phyloP scores from a whole-genome alignment of 23 red algal species.

The Gracilariopsis chorda region DNA sequence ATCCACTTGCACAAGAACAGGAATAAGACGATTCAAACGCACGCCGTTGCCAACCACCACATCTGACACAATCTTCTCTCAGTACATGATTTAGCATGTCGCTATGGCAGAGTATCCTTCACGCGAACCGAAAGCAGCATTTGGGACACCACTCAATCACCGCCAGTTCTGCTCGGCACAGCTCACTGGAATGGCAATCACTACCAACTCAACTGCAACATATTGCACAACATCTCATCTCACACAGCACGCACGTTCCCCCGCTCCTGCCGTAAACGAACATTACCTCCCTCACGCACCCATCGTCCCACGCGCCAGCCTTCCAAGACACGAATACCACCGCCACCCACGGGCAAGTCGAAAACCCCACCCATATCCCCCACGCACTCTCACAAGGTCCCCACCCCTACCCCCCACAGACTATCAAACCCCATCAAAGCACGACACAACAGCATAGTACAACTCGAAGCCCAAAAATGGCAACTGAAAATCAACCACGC shows the following conservation, averaged over 20 bases:
- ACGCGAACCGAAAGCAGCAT: not conserved
- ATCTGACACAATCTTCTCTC: not conserved
- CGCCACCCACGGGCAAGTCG: not conserved
- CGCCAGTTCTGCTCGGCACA: not conserved
- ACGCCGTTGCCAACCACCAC: not conserved
- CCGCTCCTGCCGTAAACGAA: too few relatives aligned
- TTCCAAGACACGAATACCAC: not conserved
- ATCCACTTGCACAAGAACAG: too few relatives aligned
- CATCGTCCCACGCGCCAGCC: too few relatives aligned
- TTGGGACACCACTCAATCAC: not conserved
- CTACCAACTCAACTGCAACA: not conserved
- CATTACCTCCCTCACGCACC: too few relatives aligned
- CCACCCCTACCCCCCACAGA: too few relatives aligned
- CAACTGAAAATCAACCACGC: not conserved
- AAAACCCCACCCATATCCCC: too few relatives aligned
- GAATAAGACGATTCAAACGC: too few relatives aligned
- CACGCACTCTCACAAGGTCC: too few relatives aligned
- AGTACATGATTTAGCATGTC: not conserved
- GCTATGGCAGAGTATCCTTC: not conserved
- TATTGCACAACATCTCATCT: not conserved
- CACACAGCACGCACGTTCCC: not conserved
- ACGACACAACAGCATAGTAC: too few relatives aligned
- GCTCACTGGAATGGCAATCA: not conserved
- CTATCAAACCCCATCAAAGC: not conserved
- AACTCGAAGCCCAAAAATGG: too few relatives aligned